These are phyloP conservation scores for Lentinula sp. DNA, from an alignment of 768 basidiomycete genomes.

Conservation along the genomic window DNA sequence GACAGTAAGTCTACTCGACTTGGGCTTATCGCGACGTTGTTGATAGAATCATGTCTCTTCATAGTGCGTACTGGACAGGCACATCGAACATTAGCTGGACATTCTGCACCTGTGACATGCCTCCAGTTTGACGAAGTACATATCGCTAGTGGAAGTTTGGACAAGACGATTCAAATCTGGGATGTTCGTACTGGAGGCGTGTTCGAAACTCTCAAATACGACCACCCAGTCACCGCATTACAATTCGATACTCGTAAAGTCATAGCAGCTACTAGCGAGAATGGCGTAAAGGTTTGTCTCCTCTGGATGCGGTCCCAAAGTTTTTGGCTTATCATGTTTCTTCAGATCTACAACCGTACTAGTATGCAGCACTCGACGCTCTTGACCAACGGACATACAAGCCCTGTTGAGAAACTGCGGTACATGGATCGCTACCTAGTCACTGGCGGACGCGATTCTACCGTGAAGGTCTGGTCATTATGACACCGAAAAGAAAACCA, in stretches of 20 bases:
- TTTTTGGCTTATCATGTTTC: neutral
- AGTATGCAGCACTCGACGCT: constrained; percentile 84
- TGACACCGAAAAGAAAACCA: constrained; percentile 25
- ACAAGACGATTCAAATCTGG: constrained; percentile 94
- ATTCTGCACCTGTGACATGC: constrained; percentile 90
- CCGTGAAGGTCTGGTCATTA: constrained; percentile 91
- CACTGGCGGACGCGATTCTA: constrained; percentile 82
- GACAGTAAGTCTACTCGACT: constrained; percentile 66
- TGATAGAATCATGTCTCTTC: neutral
- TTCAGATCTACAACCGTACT: constrained; percentile 90
- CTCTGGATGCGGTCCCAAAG: neutral
- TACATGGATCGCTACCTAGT: constrained; percentile 97
- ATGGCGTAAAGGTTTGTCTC: constrained; percentile 73
- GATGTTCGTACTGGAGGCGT: constrained; percentile 88
- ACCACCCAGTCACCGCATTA: constrained; percentile 82
- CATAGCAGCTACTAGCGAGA: constrained; percentile 88
- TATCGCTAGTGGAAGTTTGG: constrained; percentile 87
- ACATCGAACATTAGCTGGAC: constrained; percentile 87
- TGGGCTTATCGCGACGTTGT: neutral
- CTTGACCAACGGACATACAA: constrained; percentile 87
- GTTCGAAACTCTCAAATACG: constrained; percentile 86
- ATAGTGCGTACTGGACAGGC: constrained; percentile 97
- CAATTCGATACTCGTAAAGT: constrained; percentile 97
- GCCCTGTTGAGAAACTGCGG: constrained; percentile 80
- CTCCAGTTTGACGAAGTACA: constrained; percentile 96